Evolutionary conservation across 371 early-diverging fungal species (phyloP).

Genomic region (Rhizopus microsporus): DNA sequence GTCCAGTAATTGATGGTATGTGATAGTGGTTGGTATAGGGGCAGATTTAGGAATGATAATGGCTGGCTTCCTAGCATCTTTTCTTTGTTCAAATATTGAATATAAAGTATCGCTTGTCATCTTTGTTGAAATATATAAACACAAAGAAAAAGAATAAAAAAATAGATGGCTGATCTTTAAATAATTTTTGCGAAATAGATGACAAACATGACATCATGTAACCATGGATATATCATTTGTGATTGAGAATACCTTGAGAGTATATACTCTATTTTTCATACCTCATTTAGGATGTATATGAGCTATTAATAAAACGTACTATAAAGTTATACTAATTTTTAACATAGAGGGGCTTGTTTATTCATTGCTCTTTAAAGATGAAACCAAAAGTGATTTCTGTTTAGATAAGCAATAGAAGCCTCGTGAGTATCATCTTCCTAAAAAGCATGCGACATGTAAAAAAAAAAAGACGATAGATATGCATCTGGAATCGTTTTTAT

Average conservation of each 20-base stretch:
- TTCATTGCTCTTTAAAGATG: too few relatives aligned
- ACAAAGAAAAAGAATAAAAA: slow-evolving; percentile 2
- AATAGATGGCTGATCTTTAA: not conserved
- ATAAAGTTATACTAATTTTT: too few relatives aligned
- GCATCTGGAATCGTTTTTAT: too few relatives aligned
- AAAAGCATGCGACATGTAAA: too few relatives aligned
- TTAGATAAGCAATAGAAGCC: too few relatives aligned
- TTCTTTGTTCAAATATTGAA: slow-evolving; percentile 27
- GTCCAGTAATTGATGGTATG: slow-evolving; percentile 36
- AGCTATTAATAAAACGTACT: too few relatives aligned
- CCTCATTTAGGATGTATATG: too few relatives aligned
- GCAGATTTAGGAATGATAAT: slow-evolving; percentile 49
- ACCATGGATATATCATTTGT: not conserved
- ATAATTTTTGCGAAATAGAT: not conserved
- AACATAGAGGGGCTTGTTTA: too few relatives aligned
- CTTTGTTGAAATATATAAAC: not conserved
- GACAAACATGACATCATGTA: slow-evolving; percentile 15
- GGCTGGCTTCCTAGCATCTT: slow-evolving; percentile 25
- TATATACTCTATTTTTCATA: too few relatives aligned
- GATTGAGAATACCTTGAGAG: not conserved
- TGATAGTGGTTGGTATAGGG: slow-evolving; percentile 30
- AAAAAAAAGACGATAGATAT: too few relatives aligned
- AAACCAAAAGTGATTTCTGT: too few relatives aligned
- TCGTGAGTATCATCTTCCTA: too few relatives aligned
- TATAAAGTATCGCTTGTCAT: slow-evolving; percentile 21